These are phyloP conservation scores for Ceriops decandra DNA, from an alignment of 345 rosid species.

Conservation along the genomic window DNA sequence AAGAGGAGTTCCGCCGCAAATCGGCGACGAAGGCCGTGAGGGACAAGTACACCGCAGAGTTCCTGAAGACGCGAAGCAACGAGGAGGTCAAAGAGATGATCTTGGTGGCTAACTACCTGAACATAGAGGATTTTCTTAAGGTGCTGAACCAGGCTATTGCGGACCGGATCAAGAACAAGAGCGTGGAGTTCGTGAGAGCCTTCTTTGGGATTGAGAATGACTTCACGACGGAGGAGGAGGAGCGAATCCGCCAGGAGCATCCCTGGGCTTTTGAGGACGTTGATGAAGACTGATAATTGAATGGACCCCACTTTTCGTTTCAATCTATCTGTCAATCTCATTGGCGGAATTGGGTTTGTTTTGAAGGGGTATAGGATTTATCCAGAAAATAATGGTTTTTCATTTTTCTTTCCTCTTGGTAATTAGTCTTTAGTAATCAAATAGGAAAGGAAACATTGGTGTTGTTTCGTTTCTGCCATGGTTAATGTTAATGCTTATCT, in stretches of 20 bases:
- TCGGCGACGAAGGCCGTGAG: background rate
- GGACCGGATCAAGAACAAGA: conserved; percentile 35
- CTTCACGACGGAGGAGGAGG: conserved; percentile 40
- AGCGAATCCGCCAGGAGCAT: conserved; percentile 9
- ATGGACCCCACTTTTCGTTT: background rate
- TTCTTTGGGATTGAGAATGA: conserved; percentile 40
- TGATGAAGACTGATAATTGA: conserved; percentile 10
- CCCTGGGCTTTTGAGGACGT: conserved; percentile 35
- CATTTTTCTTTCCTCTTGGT: too few species aligned
- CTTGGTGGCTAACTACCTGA: conserved; percentile 31
- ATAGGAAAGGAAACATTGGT: too few species aligned
- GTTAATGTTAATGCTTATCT: too few species aligned
- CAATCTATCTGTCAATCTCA: too few species aligned
- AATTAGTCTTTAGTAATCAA: too few species aligned
- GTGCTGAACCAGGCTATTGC: conserved; percentile 26
- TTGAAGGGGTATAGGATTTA: too few species aligned
- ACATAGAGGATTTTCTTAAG: conserved; percentile 30
- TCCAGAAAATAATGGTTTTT: too few species aligned
- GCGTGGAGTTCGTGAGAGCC: conserved; percentile 34
- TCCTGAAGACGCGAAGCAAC: conserved; percentile 6
- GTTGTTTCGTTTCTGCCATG: too few species aligned
- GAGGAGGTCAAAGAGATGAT: conserved; percentile 29
- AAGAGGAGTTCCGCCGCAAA: conserved; percentile 11
- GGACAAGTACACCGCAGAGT: conserved; percentile 9
- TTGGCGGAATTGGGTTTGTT: too few species aligned